phyloP scores from a whole-genome alignment of 2,329 filamentous ascomycete species.

The Scytalidium sp. region DNA sequence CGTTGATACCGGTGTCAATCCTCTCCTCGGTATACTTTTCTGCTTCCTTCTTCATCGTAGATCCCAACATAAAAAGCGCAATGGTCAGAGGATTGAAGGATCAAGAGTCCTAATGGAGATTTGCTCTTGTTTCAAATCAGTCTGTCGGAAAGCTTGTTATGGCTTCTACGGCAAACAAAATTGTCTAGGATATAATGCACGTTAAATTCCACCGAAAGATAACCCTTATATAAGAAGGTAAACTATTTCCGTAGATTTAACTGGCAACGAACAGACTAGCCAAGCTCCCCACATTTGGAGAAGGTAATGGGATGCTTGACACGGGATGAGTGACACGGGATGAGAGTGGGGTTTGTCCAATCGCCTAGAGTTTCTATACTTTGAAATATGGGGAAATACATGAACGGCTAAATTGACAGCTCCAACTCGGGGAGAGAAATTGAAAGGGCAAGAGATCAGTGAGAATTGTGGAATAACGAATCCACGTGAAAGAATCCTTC shows the following conservation, averaged over 20 bases:
- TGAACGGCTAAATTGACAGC: neutral
- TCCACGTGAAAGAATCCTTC: too few species aligned
- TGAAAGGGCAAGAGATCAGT: too few species aligned
- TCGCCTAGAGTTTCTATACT: neutral
- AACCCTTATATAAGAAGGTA: neutral
- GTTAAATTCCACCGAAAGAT: neutral
- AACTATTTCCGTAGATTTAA: neutral
- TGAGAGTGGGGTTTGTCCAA: neutral
- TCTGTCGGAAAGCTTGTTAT: neutral
- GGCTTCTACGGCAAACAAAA: neutral
- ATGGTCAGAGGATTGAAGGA: neutral
- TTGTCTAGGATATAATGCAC: neutral
- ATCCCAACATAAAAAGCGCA: neutral
- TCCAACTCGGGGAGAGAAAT: neutral
- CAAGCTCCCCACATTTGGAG: neutral
- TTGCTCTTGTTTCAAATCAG: neutral
- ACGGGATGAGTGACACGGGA: neutral
- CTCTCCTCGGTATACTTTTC: neutral
- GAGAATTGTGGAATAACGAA: too few species aligned
- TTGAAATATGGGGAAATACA: neutral
- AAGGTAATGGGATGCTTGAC: neutral
- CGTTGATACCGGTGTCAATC: neutral
- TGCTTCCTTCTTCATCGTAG: constrained; percentile 1
- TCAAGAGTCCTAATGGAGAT: neutral
- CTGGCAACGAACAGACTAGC: neutral